Evolutionary conservation across 441 rosid genomes (phyloP).

Genomic region (Sinapis alba): DNA sequence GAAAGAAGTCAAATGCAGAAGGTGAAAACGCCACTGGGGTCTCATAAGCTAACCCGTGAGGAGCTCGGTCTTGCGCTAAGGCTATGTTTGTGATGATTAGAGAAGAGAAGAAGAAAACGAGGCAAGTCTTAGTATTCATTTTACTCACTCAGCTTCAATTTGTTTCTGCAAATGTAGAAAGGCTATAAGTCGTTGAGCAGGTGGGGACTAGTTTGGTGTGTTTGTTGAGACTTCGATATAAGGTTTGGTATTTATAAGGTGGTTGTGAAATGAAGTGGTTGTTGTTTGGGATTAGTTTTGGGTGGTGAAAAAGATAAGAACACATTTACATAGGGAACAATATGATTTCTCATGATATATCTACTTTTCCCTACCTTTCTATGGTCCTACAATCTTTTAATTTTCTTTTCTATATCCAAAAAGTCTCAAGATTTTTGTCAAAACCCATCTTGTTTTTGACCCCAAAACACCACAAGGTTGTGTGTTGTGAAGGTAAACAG

Average conservation of each 20-base stretch:
- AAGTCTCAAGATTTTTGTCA: constrained; percentile 6
- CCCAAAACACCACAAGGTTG: neutral
- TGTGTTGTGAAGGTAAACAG: constrained; percentile 5
- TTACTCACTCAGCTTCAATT: constrained; percentile 22
- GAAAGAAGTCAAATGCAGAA: constrained; percentile 82
- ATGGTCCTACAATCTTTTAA: constrained; percentile 15
- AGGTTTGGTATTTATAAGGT: constrained; percentile 39
- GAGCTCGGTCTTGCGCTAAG: constrained; percentile 78
- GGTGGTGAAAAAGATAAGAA: constrained; percentile 12
- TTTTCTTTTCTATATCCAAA: neutral
- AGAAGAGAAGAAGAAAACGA: constrained; percentile 46
- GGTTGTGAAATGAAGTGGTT: constrained; percentile 30
- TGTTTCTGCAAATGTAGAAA: constrained; percentile 2
- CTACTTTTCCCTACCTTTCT: constrained; percentile 11
- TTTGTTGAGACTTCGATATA: constrained; percentile 25
- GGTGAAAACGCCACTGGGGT: constrained; percentile 82
- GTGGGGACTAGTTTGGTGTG: constrained; percentile 27
- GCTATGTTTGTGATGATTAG: constrained; percentile 31
- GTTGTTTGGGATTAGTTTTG: constrained; percentile 28
- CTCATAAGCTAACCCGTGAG: constrained; percentile 82
- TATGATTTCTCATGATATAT: constrained; percentile 36
- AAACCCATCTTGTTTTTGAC: constrained; percentile 3
- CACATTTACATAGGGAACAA: constrained; percentile 33
- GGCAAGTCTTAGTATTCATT: constrained; percentile 45
- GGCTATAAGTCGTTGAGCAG: constrained; percentile 12